Conservation (phyloP, 345 rosid species). For the Laguncularia racemosa region DNA sequence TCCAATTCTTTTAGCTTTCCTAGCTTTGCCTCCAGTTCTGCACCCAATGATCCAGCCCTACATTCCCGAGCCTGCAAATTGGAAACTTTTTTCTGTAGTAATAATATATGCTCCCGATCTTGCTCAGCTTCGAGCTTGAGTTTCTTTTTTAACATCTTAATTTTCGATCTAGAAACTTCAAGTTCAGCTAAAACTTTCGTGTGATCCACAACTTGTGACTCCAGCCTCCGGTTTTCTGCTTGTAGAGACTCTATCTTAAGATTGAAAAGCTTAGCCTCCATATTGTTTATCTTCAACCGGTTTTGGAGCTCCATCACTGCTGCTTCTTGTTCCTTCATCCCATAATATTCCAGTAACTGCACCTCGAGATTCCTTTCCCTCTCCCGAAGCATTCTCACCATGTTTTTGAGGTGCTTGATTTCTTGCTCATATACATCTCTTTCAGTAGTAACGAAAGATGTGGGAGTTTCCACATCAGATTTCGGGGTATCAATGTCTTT, state of each 20-base stretch:
- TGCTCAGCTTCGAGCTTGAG: constrained; percentile 63
- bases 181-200: constrained; percentile 45
- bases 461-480: constrained; percentile 33
- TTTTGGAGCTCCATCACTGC: constrained; percentile 71
- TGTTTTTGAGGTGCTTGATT: constrained; percentile 46
- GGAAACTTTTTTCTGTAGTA: constrained; percentile 54
- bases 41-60: constrained; percentile 20
- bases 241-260: constrained; percentile 69
- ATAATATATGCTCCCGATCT: constrained; percentile 54
- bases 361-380: constrained; percentile 71
- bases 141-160: constrained; percentile 59
- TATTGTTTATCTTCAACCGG: constrained; percentile 56
- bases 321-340: constrained; percentile 75
- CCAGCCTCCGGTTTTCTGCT: constrained; percentile 56
- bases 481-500: constrained; percentile 26
- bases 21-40: constrained; percentile 27
- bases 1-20: constrained; percentile 56
- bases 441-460: constrained; percentile 28
- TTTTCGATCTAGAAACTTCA: constrained; percentile 44
- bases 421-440: constrained; percentile 52
- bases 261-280: constrained; percentile 63
- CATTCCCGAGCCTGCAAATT: constrained; percentile 57
- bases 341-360: constrained; percentile 72
- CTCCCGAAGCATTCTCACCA: constrained; percentile 50
- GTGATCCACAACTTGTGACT: constrained; percentile 48